phyloP scores from a whole-genome alignment of 2,329 filamentous ascomycete genomes.

The Mycocentrospora acerina region DNA sequence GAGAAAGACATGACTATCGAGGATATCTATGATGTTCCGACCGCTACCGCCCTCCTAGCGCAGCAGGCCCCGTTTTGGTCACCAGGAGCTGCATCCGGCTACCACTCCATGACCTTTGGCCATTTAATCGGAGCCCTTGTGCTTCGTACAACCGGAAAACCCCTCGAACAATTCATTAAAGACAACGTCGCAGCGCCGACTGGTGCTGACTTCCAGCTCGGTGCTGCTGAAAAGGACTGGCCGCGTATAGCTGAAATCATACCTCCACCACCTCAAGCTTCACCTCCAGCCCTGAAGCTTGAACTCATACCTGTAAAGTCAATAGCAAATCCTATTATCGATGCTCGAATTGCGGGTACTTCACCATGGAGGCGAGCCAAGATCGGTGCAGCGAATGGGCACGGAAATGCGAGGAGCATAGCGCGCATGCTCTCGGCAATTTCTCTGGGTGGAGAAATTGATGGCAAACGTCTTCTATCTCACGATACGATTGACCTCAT shows the following conservation, averaged over 20 bases:
- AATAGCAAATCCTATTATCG: conserved; percentile 8
- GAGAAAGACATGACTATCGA: conserved; percentile 3
- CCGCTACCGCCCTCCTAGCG: conserved; percentile 10
- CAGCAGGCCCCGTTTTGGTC: conserved; percentile 19
- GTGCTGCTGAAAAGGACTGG: conserved; percentile 9
- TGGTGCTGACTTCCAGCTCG: conserved; percentile 21
- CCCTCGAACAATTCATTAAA: conserved; percentile 8
- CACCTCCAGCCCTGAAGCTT: no score
- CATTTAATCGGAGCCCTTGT: conserved; percentile 14
- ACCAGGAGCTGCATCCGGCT: conserved; percentile 17
- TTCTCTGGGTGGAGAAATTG: conserved; percentile 5
- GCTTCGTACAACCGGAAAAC: conserved; percentile 7
- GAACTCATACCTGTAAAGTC: no score
- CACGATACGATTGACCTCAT: conserved; percentile 13
- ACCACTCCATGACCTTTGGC: conserved; percentile 16
- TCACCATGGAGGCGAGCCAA: conserved; percentile 2
- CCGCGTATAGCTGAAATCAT: conserved; percentile 14
- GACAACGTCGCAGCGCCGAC: conserved; percentile 70
- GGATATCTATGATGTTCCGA: conserved; percentile 8
- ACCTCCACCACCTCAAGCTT: conserved; percentile 11
- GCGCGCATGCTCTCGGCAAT: conserved; percentile 9
- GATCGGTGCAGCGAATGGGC: conserved; percentile 11
- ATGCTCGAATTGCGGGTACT: conserved; percentile 6
- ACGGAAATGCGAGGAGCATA: conserved; percentile 14
- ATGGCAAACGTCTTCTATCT: conserved; percentile 6